These are phyloP conservation scores for Coemansia sp. DNA, from an alignment of 192 early-diverging fungal genomes.

Conservation along the genomic window DNA sequence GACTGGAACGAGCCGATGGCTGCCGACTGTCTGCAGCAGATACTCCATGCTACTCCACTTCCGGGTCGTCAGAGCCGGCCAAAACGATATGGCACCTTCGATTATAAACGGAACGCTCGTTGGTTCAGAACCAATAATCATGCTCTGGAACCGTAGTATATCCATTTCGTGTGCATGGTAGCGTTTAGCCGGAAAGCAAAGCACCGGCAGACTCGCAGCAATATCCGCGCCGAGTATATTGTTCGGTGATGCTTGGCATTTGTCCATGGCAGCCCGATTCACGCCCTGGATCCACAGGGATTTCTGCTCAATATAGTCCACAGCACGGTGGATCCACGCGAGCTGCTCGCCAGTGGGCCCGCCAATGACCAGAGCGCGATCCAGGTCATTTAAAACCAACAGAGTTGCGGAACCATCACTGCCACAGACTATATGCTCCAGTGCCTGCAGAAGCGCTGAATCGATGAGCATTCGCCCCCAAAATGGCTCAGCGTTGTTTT, in stretches of 20 bases:
- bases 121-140: conserved; percentile 5
- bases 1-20: conserved; percentile 73
- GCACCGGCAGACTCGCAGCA: not conserved
- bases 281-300: not conserved
- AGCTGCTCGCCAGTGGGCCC: conserved; percentile 6
- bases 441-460: conserved; percentile 14
- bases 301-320: conserved; percentile 8
- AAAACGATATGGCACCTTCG: conserved; percentile 19
- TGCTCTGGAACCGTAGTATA: conserved; percentile 10
- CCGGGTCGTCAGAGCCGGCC: conserved; percentile 36
- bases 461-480: conserved; percentile 16
- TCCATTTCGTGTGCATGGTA: conserved; percentile 9
- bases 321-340: conserved; percentile 17
- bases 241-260: not conserved
- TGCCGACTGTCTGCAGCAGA: conserved; percentile 56
- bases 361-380: conserved; percentile 17
- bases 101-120: conserved; percentile 24
- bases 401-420: not conserved
- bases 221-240: not conserved
- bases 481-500: conserved; percentile 5
- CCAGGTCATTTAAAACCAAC: conserved; percentile 16
- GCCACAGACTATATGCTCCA: not conserved
- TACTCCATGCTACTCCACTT: conserved; percentile 66
- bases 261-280: too few relatives aligned
- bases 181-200: conserved; percentile 1